These are phyloP conservation scores for Cardamine chenopodiifolia DNA, from an alignment of 345 rosid species.

Conservation along the genomic window DNA sequence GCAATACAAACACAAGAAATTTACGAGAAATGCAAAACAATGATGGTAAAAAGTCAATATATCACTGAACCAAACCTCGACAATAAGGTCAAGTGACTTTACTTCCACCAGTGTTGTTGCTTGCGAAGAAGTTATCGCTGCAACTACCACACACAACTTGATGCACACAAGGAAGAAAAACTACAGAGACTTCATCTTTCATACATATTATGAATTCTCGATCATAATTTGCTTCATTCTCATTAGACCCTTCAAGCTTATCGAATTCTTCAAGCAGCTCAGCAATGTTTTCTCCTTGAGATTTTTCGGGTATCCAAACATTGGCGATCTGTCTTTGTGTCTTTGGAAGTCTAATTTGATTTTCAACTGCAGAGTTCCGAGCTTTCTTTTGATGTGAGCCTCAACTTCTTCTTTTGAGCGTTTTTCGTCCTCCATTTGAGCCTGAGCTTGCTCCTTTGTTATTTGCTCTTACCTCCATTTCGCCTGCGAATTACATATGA, in stretches of 20 bases:
- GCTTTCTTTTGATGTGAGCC: constrained; percentile 66
- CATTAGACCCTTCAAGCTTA: constrained; percentile 40
- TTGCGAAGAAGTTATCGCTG: constrained; percentile 56
- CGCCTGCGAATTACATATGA: constrained; percentile 43
- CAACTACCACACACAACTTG: constrained; percentile 69
- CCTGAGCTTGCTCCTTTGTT: constrained; percentile 54
- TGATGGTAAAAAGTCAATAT: too few species aligned
- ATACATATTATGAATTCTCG: constrained; percentile 69
- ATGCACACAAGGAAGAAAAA: constrained; percentile 83
- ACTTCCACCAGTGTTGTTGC: constrained; percentile 55
- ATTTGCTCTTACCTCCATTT: constrained; percentile 64
- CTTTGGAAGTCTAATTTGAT: constrained; percentile 78
- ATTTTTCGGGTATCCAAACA: constrained; percentile 31
- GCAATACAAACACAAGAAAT: too few species aligned
- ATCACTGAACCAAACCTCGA: constrained; percentile 51
- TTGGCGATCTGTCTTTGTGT: constrained; percentile 72
- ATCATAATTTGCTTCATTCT: constrained; percentile 47
- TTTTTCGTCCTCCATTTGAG: constrained; percentile 59
- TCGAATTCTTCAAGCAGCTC: constrained; percentile 61
- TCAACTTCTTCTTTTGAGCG: constrained; percentile 62
- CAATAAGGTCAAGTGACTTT: constrained; percentile 71
- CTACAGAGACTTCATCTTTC: constrained; percentile 72
- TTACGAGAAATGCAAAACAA: too few species aligned
- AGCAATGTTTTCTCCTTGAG: constrained; percentile 54
- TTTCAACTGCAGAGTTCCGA: constrained; percentile 66